phyloP scores from a whole-genome alignment of 2,329 filamentous ascomycete species.

The Xylaria sp. region DNA sequence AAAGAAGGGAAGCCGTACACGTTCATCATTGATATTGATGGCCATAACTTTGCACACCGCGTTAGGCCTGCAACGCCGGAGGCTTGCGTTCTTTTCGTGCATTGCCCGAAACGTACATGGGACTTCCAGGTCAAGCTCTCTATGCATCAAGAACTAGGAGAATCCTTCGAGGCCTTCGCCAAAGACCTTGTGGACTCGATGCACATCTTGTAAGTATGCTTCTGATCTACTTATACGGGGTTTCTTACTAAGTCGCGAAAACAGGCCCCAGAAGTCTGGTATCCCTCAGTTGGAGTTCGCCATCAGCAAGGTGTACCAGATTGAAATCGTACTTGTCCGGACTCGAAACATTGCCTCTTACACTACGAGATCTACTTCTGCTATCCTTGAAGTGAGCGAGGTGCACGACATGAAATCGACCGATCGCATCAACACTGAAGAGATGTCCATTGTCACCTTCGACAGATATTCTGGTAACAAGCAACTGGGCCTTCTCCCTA shows the following conservation, averaged over 20 bases:
- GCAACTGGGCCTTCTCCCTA: constrained; percentile 11
- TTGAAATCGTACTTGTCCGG: constrained; percentile 26
- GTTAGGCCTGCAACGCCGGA: constrained; percentile 15
- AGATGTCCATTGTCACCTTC: constrained; percentile 10
- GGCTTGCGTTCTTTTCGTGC: constrained; percentile 26
- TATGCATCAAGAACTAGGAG: constrained; percentile 20
- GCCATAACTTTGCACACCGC: constrained; percentile 19
- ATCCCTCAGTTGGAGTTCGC: constrained; percentile 28
- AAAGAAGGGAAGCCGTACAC: neutral
- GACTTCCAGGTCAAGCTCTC: constrained; percentile 33
- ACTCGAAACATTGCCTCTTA: constrained; percentile 31
- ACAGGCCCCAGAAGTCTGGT: constrained; percentile 21
- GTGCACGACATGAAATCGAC: constrained; percentile 31
- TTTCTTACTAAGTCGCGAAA: constrained; percentile 6
- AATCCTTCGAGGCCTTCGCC: constrained; percentile 28
- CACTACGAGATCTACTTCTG: constrained; percentile 3
- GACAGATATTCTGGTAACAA: constrained; percentile 1
- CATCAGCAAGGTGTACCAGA: constrained; percentile 24
- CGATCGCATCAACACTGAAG: neutral
- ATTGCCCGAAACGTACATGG: constrained; percentile 34
- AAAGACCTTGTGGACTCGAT: constrained; percentile 29
- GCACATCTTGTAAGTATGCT: constrained; percentile 30
- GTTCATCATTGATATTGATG: constrained; percentile 34
- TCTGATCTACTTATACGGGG: neutral
- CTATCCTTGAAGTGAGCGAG: constrained; percentile 32